Conservation (phyloP, 2,329 filamentous ascomycete genomes). For the Diaporthe citrichinensis region DNA sequence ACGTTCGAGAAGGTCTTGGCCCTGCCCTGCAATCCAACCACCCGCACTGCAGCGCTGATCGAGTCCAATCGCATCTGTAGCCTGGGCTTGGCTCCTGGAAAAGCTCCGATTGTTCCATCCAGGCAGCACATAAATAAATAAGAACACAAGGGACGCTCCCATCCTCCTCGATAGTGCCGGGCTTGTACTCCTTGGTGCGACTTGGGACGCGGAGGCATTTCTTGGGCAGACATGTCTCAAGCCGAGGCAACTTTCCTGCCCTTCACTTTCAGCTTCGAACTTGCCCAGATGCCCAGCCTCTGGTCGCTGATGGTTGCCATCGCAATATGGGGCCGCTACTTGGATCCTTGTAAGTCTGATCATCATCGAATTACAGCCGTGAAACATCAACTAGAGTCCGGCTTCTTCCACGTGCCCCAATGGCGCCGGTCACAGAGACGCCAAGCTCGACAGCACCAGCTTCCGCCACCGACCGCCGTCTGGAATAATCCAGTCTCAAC, state of each 20-base stretch:
- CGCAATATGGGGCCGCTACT: background rate
- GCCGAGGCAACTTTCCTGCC: conserved; percentile 18
- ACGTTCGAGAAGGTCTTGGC: conserved; percentile 24
- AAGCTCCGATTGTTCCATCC: conserved; percentile 14
- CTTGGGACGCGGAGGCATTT: background rate
- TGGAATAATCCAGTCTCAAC: background rate
- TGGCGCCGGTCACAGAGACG: background rate
- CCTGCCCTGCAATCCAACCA: conserved; percentile 6
- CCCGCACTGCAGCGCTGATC: conserved; percentile 4
- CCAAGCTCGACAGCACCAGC: background rate
- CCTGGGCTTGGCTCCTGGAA: conserved; percentile 19
- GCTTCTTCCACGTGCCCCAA: background rate
- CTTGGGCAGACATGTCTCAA: background rate
- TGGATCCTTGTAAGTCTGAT: background rate
- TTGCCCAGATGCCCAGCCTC: conserved; percentile 15
- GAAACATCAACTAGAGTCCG: conserved; percentile 1
- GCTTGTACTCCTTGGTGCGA: conserved; percentile 4
- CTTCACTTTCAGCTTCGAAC: background rate
- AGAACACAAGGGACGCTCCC: background rate
- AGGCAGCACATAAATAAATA: background rate
- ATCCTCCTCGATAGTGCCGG: background rate
- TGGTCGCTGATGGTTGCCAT: background rate
- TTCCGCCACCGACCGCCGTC: background rate
- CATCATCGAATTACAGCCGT: conserved; percentile 4
- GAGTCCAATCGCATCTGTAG: conserved; percentile 27